Evolutionary conservation across 2,329 filamentous ascomycete genomes (phyloP), one percentile per base, ranked within the genome.

Genomic region (Lecanicillium sp.): DNA sequence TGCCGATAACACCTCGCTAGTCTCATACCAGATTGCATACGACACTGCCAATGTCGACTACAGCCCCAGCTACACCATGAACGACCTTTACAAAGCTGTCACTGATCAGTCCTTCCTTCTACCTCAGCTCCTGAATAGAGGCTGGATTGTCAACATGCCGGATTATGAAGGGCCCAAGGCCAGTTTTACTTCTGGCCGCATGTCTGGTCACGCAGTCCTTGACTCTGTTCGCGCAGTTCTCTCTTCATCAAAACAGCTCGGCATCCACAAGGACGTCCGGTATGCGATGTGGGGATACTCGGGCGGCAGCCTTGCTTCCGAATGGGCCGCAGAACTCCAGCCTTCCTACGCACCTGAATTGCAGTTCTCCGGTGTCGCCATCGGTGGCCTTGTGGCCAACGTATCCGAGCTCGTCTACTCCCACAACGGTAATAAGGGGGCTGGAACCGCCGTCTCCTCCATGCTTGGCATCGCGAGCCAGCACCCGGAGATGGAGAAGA

Each of bases 241-340:
- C 14, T 56, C 58, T 4, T 58, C 60, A 4, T 30, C 43, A 47
- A 5, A 51, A 44, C 44, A 27, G 8, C 58, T 64, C 15, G 58
- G 59, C 0, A 50, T 71, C 7, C 74, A 56, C 1, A 55, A 64
- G 4, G 47, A 54, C 36, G 59, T 68, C 0, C 61, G 57, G 3
- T 61, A 69, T 27, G 68, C 69, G 0, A 61, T 79, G 9, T 79
- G 75, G 74, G 78, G 78, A 0, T 81, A 79, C 55, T 77, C 72
- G 1, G 77, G 78, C 3, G 77, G 77, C 3, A 69, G 70, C 2
- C 52, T 79, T 15, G 74, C 75, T 0, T 72, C 65, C 3, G 74
- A 73, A 24, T 75, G 69, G 65, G 77, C 77, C 0, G 69, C 72
- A 14, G 74, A 79, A 40, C 57, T 79, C 15, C 73, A 75, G 32